Conservation (phyloP, 139 green algal species). For the Chlamydomonas incerta region DNA sequence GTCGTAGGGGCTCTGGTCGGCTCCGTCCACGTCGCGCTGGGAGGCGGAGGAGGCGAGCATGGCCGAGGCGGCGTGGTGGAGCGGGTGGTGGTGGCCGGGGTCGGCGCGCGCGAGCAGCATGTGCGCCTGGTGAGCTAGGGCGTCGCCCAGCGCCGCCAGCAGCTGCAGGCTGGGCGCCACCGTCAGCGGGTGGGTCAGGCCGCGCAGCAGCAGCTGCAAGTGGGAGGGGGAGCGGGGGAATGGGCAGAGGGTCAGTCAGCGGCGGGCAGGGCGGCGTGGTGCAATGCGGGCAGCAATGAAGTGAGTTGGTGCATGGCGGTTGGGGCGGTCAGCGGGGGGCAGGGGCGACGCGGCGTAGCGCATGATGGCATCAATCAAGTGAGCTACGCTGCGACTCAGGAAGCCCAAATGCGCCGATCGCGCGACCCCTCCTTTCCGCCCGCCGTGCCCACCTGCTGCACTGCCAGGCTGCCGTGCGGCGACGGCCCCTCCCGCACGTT, state of each 20-base stretch:
- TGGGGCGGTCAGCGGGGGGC: too few relatives aligned
- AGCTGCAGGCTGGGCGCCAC: conserved; percentile 67
- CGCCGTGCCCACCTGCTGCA: conserved; percentile 7
- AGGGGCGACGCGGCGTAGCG: too few relatives aligned
- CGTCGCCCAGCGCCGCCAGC: conserved; percentile 53
- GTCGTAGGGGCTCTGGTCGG: neutral
- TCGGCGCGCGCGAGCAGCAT: conserved; percentile 4
- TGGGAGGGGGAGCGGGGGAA: too few relatives aligned
- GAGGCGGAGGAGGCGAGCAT: too few relatives aligned
- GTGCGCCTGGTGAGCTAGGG: conserved; percentile 35
- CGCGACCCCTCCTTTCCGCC: too few relatives aligned
- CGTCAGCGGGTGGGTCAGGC: conserved; percentile 76
- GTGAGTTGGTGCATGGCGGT: too few relatives aligned
- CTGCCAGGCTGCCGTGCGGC: conserved; percentile 31
- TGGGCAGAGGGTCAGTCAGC: too few relatives aligned
- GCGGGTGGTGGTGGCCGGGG: neutral
- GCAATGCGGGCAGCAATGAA: too few relatives aligned
- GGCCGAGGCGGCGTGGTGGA: neutral
- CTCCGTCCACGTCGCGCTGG: neutral
- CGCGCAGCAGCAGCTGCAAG: conserved; percentile 90
- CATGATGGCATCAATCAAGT: too few relatives aligned
- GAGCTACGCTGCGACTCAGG: too few relatives aligned
- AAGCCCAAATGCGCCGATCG: too few relatives aligned
- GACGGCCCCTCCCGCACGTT: conserved; percentile 38
- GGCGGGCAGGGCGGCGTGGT: too few relatives aligned